Evolutionary conservation across 805 yeast species (phyloP).

Genomic region (Peterozyma toletana): DNA sequence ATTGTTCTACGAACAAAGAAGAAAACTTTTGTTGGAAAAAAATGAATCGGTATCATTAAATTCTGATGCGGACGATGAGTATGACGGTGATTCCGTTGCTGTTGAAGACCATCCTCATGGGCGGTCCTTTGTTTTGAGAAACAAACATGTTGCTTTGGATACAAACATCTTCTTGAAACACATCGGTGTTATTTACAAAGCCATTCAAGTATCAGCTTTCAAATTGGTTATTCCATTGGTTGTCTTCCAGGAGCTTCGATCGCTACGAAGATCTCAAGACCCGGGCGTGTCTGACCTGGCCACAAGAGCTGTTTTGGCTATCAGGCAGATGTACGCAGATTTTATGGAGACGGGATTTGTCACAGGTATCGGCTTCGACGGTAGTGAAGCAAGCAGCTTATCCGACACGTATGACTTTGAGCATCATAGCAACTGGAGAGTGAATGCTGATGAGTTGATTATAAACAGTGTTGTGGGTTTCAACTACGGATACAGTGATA

Average conservation of each 20-base stretch:
- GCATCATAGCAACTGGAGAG: slow-evolving; percentile 64
- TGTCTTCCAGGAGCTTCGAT: slow-evolving; percentile 71
- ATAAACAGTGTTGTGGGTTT: slow-evolving; percentile 42
- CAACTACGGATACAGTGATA: slow-evolving; percentile 17
- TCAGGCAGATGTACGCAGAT: slow-evolving; percentile 42
- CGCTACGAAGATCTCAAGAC: slow-evolving; percentile 63
- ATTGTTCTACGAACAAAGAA: not conserved
- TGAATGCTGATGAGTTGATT: slow-evolving; percentile 65
- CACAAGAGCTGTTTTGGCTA: slow-evolving; percentile 68
- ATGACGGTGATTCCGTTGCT: slow-evolving; percentile 12
- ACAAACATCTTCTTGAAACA: slow-evolving; percentile 79
- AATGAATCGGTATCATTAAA: slow-evolving; percentile 1
- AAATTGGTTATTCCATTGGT: slow-evolving; percentile 63
- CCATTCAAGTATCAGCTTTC: slow-evolving; percentile 52
- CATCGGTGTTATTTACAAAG: slow-evolving; percentile 69
- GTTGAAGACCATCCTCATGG: slow-evolving; percentile 16
- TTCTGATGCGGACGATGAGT: slow-evolving; percentile 26
- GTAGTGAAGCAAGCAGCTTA: slow-evolving; percentile 57
- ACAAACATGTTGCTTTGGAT: slow-evolving; percentile 49
- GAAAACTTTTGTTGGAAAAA: not conserved
- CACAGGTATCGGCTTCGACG: slow-evolving; percentile 60
- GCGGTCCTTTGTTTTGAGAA: slow-evolving; percentile 4
- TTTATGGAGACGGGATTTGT: slow-evolving; percentile 44
- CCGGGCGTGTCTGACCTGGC: slow-evolving; percentile 74
- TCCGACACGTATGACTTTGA: slow-evolving; percentile 73